phyloP scores from a whole-genome alignment of 1,284 basidiomycete species.

The Cystobasidium sp. region DNA sequence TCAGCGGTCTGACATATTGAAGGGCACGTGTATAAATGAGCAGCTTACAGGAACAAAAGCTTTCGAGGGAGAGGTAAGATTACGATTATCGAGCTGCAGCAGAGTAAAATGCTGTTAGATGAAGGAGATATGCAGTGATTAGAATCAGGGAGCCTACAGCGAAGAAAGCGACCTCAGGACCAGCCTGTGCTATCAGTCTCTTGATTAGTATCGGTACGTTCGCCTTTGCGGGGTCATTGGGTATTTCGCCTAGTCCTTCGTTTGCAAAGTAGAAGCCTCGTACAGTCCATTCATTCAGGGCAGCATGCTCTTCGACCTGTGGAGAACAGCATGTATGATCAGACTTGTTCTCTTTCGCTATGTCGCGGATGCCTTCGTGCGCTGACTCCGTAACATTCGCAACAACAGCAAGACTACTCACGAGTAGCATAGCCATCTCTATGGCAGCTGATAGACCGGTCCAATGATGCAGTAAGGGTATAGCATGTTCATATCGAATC shows the following conservation, averaged over 20 bases:
- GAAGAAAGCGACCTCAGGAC: slow-evolving; percentile 67
- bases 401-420: slow-evolving; percentile 57
- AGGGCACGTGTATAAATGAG: background rate
- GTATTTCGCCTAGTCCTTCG: slow-evolving; percentile 65
- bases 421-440: slow-evolving; percentile 75
- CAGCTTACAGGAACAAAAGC: slow-evolving; percentile 28
- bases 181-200: slow-evolving; percentile 51
- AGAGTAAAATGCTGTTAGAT: slow-evolving; percentile 27
- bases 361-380: too few relatives aligned
- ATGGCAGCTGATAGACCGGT: slow-evolving; percentile 75
- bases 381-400: too few relatives aligned
- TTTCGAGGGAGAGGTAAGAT: slow-evolving; percentile 19
- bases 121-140: background rate
- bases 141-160: slow-evolving; percentile 61
- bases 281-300: slow-evolving; percentile 61
- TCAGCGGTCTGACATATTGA: background rate
- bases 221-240: slow-evolving; percentile 65
- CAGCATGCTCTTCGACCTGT: slow-evolving; percentile 59
- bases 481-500: slow-evolving; percentile 60
- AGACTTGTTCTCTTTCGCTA: background rate
- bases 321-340: background rate
- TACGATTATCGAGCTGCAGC: slow-evolving; percentile 34
- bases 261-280: slow-evolving; percentile 76
- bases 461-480: slow-evolving; percentile 79
- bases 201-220: slow-evolving; percentile 61